phyloP scores from a whole-genome alignment of 768 basidiomycete genomes.

The Lactarius vividus region DNA sequence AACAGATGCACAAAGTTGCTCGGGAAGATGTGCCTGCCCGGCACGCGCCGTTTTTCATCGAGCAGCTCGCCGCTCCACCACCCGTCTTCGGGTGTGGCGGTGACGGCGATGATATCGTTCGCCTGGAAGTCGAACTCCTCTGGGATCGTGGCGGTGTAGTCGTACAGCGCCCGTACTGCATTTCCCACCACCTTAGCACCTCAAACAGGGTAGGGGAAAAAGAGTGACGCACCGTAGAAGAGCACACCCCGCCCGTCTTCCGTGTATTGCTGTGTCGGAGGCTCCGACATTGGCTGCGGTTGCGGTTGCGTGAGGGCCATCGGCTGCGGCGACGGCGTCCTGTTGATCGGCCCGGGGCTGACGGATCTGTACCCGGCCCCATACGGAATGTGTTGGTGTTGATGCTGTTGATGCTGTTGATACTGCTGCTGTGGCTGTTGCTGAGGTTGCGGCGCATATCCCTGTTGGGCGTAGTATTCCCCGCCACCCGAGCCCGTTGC shows the following conservation, averaged over 20 bases:
- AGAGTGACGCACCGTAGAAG: slow-evolving; percentile 71
- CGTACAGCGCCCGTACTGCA: slow-evolving; percentile 85
- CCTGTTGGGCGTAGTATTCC: slow-evolving; percentile 22
- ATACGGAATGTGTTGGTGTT: slow-evolving; percentile 36
- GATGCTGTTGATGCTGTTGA: slow-evolving; percentile 38
- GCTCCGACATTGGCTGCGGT: slow-evolving; percentile 23
- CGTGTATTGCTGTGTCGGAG: slow-evolving; percentile 73
- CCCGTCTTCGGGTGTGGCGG: slow-evolving; percentile 89
- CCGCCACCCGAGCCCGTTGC: slow-evolving; percentile 8
- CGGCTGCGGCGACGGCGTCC: slow-evolving; percentile 53
- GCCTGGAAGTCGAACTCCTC: slow-evolving; percentile 97
- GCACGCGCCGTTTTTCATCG: slow-evolving; percentile 69
- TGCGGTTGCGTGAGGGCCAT: slow-evolving; percentile 29
- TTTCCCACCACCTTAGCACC: slow-evolving; percentile 9
- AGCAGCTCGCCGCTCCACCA: slow-evolving; percentile 95
- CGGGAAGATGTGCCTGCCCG: slow-evolving; percentile 77
- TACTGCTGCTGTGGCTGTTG: slow-evolving; percentile 30
- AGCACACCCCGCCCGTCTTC: slow-evolving; percentile 80
- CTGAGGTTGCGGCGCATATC: slow-evolving; percentile 17
- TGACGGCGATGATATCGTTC: slow-evolving; percentile 95
- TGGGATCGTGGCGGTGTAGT: slow-evolving; percentile 78
- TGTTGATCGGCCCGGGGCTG: slow-evolving; percentile 40
- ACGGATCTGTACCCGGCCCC: slow-evolving; percentile 40
- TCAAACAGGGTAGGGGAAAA: neutral
- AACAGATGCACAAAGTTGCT: slow-evolving; percentile 87